Evolutionary conservation across 2,329 filamentous ascomycete genomes (phyloP), one percentile per base, ranked within the genome.

Genomic region (Colletotrichum limetticola): DNA sequence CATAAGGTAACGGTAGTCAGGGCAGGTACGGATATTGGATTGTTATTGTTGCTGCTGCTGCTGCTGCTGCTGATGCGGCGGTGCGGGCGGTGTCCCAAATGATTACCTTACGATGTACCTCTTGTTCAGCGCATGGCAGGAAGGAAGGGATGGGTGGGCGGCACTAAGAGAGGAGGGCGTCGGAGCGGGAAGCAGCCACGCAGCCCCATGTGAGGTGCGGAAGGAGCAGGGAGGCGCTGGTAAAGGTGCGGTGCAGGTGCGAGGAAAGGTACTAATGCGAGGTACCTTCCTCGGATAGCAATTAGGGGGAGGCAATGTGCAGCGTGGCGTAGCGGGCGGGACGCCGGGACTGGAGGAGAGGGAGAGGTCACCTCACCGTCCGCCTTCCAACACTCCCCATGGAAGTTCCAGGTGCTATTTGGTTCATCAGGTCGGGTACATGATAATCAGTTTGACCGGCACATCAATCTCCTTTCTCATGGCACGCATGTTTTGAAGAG

Each of bases 271-370:
- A 46, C 42, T n/a, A 26, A 53, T n/a, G 14, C 32, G n/a, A 49
- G 59, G 42, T 52, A 32, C 46, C 11, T 60, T 49, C 42, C 42
- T 49, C 42, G 42, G 8, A 49, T 8, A n/a, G 19, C 42, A 71
- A 57, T 59, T 64, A 64, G 53, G 65, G 58, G 60, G 22, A 26
- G 24, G 30, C 32, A 59, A n/a, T 59, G 46, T 30, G n/a, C 42
- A 58, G 69, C 66, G 59, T 72, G 66, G 69, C 69, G 66, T 64
- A 22, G 53, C 53, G 59, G 65, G 53, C 53, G 59, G 65, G 53
- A 63, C 69, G 32, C 19, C 58, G 58, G 65, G 58, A 64, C 65
- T 58, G 59, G 68, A 63, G 68, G 57, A 68, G 64, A 57, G 62
- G 28, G 35, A 16, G 4, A 65, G 22, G 61, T 28, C 30, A 64